phyloP scores from a whole-genome alignment of 257 asterid species.

The Fraxinus excelsior region DNA sequence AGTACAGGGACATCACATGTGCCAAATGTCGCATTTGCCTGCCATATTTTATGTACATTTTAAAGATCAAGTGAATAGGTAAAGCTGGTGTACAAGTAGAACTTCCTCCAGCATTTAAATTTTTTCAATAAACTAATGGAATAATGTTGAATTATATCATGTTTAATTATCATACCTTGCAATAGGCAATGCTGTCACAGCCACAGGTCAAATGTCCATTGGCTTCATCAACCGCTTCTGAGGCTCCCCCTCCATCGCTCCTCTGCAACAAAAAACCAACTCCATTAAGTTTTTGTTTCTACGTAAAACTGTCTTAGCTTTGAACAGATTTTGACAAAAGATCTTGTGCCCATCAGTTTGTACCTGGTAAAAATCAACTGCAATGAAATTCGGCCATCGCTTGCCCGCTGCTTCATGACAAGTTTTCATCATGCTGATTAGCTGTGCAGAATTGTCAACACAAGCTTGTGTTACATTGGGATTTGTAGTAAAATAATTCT shows the following conservation, averaged over 20 bases:
- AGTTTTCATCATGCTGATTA: slow-evolving; percentile 54
- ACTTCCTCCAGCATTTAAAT: background rate
- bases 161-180: slow-evolving; percentile 53
- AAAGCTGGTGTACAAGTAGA: background rate
- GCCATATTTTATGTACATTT: slow-evolving; percentile 1
- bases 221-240: slow-evolving; percentile 88
- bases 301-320: background rate
- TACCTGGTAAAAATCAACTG: slow-evolving; percentile 87
- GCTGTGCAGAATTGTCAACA: slow-evolving; percentile 67
- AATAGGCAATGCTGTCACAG: slow-evolving; percentile 81
- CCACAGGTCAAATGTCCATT: slow-evolving; percentile 87
- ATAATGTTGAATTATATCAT: background rate
- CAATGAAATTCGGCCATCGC: slow-evolving; percentile 93
- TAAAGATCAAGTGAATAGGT: background rate
- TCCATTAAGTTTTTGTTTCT: too few species aligned
- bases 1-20: slow-evolving; percentile 69
- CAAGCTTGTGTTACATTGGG: slow-evolving; percentile 72
- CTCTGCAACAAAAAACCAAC: slow-evolving; percentile 40
- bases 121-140: background rate
- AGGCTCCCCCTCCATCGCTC: slow-evolving; percentile 90
- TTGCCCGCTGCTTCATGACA: slow-evolving; percentile 63
- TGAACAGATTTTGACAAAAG: background rate
- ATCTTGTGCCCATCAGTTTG: background rate
- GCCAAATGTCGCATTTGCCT: slow-evolving; percentile 58
- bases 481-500: slow-evolving; percentile 69